Base-by-base conservation (phyloP, 2,329 filamentous ascomycete species). In the Pseudocercospora eumusae region DNA sequence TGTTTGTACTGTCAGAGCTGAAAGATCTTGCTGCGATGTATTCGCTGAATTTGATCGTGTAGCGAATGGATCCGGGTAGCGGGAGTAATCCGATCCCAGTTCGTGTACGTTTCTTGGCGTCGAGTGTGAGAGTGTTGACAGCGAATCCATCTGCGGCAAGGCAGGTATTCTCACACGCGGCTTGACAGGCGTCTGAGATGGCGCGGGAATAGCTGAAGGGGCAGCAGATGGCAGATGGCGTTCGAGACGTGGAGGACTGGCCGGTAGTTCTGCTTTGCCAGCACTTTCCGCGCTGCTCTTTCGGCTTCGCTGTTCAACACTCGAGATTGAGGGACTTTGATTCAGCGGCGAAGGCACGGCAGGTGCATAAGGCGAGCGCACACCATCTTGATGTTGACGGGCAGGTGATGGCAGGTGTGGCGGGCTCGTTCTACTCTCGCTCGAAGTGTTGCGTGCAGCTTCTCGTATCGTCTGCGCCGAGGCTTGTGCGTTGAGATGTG, bases 61-160 rank as follows among this genome's bases (percentile, higher is more conserved):
- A 57, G 69, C 68, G 66, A 77, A 76, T 31, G 75, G 75, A 55
- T 76, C 76, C 66, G 70, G 76, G 66, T 76, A 77, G 52, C 75
- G 70, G 60, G 70, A 73, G 64, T 75, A 77, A 62, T 75, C 74
- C 4, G 71, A 68, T 9, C 75, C 74, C 5, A 77, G 65, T 56
- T 77, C 75, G 27, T 70, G 68, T n/a, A 76, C 69, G 9, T 73
- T 70, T 50, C 68, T 66, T 18, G 74, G 75, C 11, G 73, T 73
- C 13, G 64, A 62, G 28, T 69, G 60, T n/a, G 63, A 64, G 36
- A 75, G 63, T 60, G 70, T 75, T 5, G 69, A 57, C 3, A 64
- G 66, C 2, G 73, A 74, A 27, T 68, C 66, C 44, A 65, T 66
- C 4, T 69, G 67, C 11, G 68, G 60, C 50, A 69, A 62, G n/a